These are phyloP conservation scores for Camptophora hylomeconis DNA, from an alignment of 2,329 filamentous ascomycete genomes.

Conservation along the genomic window DNA sequence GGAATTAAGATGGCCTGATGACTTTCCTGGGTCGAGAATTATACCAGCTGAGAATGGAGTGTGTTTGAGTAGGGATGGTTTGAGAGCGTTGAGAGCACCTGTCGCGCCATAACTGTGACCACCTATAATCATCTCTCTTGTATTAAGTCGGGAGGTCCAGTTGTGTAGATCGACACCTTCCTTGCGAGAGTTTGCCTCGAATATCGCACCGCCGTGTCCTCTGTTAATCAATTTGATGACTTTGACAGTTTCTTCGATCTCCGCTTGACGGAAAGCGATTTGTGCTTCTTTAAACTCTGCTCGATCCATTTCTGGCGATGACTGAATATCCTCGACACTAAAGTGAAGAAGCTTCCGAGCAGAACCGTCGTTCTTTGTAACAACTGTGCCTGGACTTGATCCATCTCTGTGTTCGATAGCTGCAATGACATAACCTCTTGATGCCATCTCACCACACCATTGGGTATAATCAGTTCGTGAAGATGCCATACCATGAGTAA, in stretches of 20 bases:
- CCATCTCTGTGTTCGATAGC: conserved; percentile 18
- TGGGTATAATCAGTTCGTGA: conserved; percentile 17
- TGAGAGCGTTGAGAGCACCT: conserved; percentile 46
- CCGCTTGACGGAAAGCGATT: conserved; percentile 18
- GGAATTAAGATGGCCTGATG: conserved; percentile 47
- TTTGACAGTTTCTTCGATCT: conserved; percentile 16
- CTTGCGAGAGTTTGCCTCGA: conserved; percentile 29
- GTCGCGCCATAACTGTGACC: conserved; percentile 58
- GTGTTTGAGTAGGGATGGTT: neutral
- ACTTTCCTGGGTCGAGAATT: conserved; percentile 54
- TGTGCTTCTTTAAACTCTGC: conserved; percentile 15
- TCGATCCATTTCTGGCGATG: conserved; percentile 4
- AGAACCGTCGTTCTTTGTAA: conserved; percentile 9
- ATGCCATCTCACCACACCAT: conserved; percentile 15
- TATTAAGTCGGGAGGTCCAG: conserved; percentile 44
- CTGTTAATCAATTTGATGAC: conserved; percentile 12
- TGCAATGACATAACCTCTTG: conserved; percentile 14
- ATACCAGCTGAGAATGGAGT: conserved; percentile 43
- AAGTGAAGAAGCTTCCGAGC: conserved; percentile 6
- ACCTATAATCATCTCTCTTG: conserved; percentile 41
- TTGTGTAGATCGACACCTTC: conserved; percentile 35
- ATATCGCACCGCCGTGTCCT: conserved; percentile 10
- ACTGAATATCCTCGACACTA: conserved; percentile 7
- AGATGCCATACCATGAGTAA: conserved; percentile 17
- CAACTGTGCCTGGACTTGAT: conserved; percentile 14